Percentiles rank a stretch among this genome's conserved stretches.
phyloP scores from a whole-genome alignment of 176 grass and related monocot species.

The Alopecurus myosuroides region DNA sequence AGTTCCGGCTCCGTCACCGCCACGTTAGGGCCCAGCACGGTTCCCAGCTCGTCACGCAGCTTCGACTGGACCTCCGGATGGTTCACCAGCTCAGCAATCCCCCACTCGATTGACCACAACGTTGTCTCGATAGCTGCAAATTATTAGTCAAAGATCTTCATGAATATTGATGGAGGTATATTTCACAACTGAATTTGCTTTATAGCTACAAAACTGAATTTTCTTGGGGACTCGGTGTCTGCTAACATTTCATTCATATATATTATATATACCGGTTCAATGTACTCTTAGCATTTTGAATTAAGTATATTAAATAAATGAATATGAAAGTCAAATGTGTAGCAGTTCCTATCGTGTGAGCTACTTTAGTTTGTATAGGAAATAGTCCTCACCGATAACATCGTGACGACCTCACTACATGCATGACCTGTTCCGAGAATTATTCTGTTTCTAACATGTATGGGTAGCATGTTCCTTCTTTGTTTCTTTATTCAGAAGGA shows the following conservation, averaged over 20 bases:
- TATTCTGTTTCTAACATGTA: background rate
- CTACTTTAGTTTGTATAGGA: background rate
- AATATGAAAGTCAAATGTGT: background rate
- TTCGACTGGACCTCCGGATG: constrained; percentile 63
- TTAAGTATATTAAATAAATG: background rate
- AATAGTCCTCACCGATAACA: background rate
- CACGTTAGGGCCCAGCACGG: constrained; percentile 44
- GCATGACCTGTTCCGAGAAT: too few relatives aligned
- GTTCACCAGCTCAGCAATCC: constrained; percentile 90
- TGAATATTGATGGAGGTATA: background rate
- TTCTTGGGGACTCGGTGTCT: background rate
- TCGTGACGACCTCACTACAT: background rate
- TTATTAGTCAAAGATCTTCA: background rate
- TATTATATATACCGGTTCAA: background rate
- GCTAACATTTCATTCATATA: background rate
- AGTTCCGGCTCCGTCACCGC: constrained; percentile 79
- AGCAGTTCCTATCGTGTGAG: background rate
- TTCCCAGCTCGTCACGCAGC: constrained; percentile 38
- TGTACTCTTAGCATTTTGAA: background rate
- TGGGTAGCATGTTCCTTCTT: too few relatives aligned
- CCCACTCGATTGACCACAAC: constrained; percentile 56
- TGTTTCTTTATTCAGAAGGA: too few relatives aligned
- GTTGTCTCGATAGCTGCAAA: constrained; percentile 80
- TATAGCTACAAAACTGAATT: background rate
- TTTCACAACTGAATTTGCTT: too few relatives aligned